These are phyloP conservation scores for Juncus effusus DNA, from an alignment of 176 grass and related monocot genomes.

Conservation along the genomic window DNA sequence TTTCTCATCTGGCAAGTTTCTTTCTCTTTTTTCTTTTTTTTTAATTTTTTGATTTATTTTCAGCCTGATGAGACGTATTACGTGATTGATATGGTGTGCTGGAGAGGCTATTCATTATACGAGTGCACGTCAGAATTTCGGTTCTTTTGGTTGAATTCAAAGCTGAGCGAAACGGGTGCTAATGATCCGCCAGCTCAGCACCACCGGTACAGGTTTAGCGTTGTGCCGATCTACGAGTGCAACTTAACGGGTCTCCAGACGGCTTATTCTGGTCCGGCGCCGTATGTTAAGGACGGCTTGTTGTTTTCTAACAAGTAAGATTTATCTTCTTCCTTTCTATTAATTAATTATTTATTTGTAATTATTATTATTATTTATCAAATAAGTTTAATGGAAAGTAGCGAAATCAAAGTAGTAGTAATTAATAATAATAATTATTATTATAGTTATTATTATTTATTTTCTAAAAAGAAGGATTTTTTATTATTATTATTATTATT, in stretches of 20 bases:
- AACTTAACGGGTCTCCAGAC: constrained; percentile 57
- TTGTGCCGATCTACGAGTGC: constrained; percentile 71
- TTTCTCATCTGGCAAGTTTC: neutral
- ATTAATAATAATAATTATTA: too few species aligned
- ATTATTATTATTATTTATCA: neutral
- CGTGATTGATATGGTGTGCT: constrained; percentile 92
- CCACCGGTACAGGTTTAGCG: constrained; percentile 64
- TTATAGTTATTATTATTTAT: too few species aligned
- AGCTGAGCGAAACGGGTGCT: constrained; percentile 77
- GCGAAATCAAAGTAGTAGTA: too few species aligned
- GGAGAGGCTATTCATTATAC: constrained; percentile 82
- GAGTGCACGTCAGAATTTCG: constrained; percentile 92
- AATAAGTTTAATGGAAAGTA: too few species aligned
- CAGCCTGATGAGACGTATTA: constrained; percentile 93
- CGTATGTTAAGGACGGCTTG: constrained; percentile 81
- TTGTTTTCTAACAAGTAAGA: constrained; percentile 93
- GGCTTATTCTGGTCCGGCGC: constrained; percentile 57
- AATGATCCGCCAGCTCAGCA: constrained; percentile 65
- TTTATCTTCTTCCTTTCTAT: constrained; percentile 10
- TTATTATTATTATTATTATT: constrained; percentile 19
- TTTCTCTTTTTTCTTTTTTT: too few species aligned
- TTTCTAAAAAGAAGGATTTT: too few species aligned
- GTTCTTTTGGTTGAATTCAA: constrained; percentile 94
- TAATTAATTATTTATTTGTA: constrained; percentile 5
- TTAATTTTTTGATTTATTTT: constrained; percentile 21